These are phyloP conservation scores for Colletotrichum karsti DNA, from an alignment of 2,329 filamentous ascomycete genomes.

Conservation along the genomic window DNA sequence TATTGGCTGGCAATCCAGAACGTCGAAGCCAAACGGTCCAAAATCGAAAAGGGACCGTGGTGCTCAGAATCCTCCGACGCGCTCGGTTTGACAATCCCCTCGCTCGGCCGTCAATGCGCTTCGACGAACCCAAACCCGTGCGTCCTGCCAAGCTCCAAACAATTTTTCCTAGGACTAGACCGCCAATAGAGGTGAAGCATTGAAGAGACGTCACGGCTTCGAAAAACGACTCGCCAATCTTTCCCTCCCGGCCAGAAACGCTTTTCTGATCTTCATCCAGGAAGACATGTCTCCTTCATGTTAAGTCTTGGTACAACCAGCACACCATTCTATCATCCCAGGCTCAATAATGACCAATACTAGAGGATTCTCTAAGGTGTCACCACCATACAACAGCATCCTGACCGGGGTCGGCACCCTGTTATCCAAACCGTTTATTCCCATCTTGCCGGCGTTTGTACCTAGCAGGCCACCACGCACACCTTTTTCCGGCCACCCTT, in stretches of 20 bases:
- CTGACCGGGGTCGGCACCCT: not conserved
- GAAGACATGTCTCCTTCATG: constrained; percentile 21
- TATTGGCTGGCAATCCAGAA: not conserved
- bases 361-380: not conserved
- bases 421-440: too few relatives aligned
- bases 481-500: not conserved
- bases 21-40: not conserved
- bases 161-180: not conserved
- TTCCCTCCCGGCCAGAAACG: not conserved
- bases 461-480: not conserved
- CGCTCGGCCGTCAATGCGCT: constrained; percentile 21
- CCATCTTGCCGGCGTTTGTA: not conserved
- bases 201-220: not conserved
- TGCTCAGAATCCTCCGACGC: constrained; percentile 16
- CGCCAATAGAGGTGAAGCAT: not conserved
- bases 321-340: not conserved
- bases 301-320: constrained; percentile 6
- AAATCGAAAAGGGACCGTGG: not conserved
- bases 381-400: not conserved
- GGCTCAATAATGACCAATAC: not conserved
- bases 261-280: constrained; percentile 9
- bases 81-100: constrained; percentile 20
- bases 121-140: constrained; percentile 18
- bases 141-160: constrained; percentile 20
- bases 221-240: constrained; percentile 8